A percentile compares a stretch with the other conserved stretches of the same genome.
phyloP scores from a whole-genome alignment of 495 filamentous ascomycete species.

The Bryoglossum gracile region DNA sequence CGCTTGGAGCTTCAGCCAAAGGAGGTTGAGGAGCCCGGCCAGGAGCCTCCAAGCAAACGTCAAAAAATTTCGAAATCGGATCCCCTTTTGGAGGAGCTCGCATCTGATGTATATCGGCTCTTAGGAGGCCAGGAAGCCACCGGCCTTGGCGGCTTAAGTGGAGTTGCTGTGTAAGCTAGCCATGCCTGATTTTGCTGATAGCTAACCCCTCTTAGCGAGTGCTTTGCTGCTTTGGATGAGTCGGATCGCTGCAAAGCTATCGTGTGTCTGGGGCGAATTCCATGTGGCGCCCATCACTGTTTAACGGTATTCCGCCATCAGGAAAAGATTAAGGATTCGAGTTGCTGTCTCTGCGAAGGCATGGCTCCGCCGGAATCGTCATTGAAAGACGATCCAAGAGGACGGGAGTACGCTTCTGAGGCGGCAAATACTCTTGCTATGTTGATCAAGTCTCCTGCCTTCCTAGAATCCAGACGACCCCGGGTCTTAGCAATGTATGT shows the following conservation, averaged over 20 bases:
- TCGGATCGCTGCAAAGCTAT: slow-evolving; percentile 29
- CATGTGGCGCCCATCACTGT: slow-evolving; percentile 36
- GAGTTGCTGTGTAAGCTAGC: slow-evolving; percentile 17
- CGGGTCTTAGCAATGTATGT: slow-evolving; percentile 68
- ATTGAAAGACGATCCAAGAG: slow-evolving; percentile 23
- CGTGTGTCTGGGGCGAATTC: slow-evolving; percentile 33
- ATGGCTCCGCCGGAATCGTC: slow-evolving; percentile 9
- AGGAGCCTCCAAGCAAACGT: slow-evolving; percentile 18
- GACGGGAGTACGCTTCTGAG: slow-evolving; percentile 30
- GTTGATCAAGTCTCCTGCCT: slow-evolving; percentile 48
- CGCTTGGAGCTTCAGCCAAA: slow-evolving; percentile 8
- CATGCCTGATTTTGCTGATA: slow-evolving; percentile 12
- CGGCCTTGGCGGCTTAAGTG: slow-evolving; percentile 8
- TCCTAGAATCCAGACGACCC: slow-evolving; percentile 51
- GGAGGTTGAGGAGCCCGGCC: not conserved
- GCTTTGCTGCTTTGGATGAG: slow-evolving; percentile 17
- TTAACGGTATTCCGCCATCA: slow-evolving; percentile 22
- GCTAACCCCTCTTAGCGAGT: not conserved
- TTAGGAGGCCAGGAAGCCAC: slow-evolving; percentile 27
- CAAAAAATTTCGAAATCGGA: slow-evolving; percentile 16
- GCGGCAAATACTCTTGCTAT: slow-evolving; percentile 46
- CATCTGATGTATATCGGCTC: slow-evolving; percentile 29
- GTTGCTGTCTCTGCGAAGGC: slow-evolving; percentile 31
- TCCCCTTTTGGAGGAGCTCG: slow-evolving; percentile 28
- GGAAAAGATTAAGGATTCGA: slow-evolving; percentile 20